Conservation (phyloP, 2,329 filamentous ascomycete species). For the Fusarium agapanthi region DNA sequence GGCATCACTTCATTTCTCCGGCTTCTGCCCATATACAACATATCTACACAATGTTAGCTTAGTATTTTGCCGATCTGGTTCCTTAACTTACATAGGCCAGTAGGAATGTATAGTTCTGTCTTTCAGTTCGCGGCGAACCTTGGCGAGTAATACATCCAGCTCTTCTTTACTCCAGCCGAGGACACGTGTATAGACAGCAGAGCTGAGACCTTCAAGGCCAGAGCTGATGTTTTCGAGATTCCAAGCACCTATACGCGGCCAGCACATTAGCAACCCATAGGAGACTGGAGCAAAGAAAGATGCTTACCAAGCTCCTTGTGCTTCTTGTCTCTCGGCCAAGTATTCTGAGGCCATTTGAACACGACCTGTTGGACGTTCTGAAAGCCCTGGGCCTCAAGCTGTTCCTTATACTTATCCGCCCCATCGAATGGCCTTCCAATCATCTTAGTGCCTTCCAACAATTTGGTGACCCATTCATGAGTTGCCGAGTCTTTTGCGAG, state of each 20-base stretch:
- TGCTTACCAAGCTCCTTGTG: conserved; percentile 55
- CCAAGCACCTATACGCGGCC: conserved; percentile 40
- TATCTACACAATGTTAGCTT: background rate
- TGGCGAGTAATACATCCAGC: conserved; percentile 36
- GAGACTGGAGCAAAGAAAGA: rapidly evolving
- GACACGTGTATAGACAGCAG: conserved; percentile 42
- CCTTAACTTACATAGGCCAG: conserved; percentile 38
- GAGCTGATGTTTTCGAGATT: conserved; percentile 30
- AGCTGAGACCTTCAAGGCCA: conserved; percentile 41
- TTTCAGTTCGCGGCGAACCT: conserved; percentile 39
- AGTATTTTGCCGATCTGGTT: rapidly evolving
- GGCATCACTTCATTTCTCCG: background rate
- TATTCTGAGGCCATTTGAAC: conserved; percentile 58
- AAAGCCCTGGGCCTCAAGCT: conserved; percentile 60
- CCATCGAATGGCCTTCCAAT: conserved; percentile 41
- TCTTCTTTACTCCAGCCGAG: conserved; percentile 41
- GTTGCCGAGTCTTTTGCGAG: conserved; percentile 29
- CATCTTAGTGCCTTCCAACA: conserved; percentile 37
- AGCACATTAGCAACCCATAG: rapidly evolving
- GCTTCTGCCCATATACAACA: conserved; percentile 27
- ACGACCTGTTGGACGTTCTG: conserved; percentile 55
- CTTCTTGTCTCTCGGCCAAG: conserved; percentile 58
- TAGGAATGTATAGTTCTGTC: conserved; percentile 41
- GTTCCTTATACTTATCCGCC: conserved; percentile 35
- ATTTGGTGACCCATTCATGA: conserved; percentile 31